Evolutionary conservation across 164 flowering plant genomes (phyloP).

Genomic region (Paratinospora sagittata): DNA sequence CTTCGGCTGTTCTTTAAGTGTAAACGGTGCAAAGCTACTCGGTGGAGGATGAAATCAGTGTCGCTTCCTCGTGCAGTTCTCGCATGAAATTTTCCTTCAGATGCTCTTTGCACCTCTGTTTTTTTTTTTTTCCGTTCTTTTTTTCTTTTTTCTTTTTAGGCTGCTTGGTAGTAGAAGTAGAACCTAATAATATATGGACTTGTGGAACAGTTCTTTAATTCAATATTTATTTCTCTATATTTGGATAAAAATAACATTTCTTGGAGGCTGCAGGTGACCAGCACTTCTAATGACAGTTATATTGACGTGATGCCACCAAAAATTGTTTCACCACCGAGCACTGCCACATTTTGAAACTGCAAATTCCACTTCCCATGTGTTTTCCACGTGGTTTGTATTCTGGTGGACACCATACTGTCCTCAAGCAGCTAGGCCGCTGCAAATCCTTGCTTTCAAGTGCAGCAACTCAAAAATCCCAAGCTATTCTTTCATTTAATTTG

Average conservation of each 20-base stretch:
- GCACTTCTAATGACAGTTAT: neutral
- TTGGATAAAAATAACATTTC: neutral
- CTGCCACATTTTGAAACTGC: too few relatives aligned
- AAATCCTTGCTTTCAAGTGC: too few relatives aligned
- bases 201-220: neutral
- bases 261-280: neutral
- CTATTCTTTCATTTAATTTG: too few relatives aligned
- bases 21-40: constrained; percentile 59
- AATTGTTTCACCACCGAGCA: too few relatives aligned
- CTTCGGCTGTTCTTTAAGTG: constrained; percentile 24
- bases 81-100: constrained; percentile 5
- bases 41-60: constrained; percentile 50
- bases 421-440: too few relatives aligned
- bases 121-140: neutral
- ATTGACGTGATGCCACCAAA: too few relatives aligned
- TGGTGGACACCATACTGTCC: too few relatives aligned
- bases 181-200: neutral
- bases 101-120: neutral
- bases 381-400: too few relatives aligned
- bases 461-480: too few relatives aligned
- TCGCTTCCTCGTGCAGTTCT: constrained; percentile 8
- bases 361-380: too few relatives aligned
- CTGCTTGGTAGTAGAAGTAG: too few relatives aligned
- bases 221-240: neutral
- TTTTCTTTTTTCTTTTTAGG: too few relatives aligned